Evolutionary conservation across 805 yeast species (phyloP).

Genomic region (Groenewaldozyma salmanticensis): DNA sequence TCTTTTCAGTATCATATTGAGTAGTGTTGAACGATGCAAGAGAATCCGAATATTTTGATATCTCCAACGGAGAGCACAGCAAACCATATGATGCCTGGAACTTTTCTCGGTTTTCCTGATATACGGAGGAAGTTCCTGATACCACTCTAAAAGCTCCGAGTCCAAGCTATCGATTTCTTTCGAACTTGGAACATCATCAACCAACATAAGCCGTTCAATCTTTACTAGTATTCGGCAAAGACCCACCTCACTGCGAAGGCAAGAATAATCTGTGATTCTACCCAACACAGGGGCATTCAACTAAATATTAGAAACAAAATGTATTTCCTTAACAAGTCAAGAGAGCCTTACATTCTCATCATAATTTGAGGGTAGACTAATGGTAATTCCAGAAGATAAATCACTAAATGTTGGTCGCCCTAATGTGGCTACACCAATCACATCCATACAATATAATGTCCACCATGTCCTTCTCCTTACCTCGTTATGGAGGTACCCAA

Average conservation of each 20-base stretch:
- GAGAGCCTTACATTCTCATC: background rate
- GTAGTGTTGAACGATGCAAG: background rate
- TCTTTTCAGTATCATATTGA: background rate
- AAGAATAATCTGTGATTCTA: background rate
- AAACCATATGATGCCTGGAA: background rate
- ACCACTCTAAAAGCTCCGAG: background rate
- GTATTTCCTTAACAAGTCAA: no score
- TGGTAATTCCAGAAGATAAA: background rate
- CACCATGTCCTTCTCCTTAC: slow-evolving; percentile 2
- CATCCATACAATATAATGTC: slow-evolving; percentile 1
- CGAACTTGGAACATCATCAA: background rate
- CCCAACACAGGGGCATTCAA: background rate
- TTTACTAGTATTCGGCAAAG: background rate
- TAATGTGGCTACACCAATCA: background rate
- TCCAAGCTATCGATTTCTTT: background rate
- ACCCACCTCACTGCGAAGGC: background rate
- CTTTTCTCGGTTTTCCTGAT: background rate
- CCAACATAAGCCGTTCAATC: background rate
- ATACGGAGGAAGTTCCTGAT: background rate
- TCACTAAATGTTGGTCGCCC: slow-evolving; percentile 2
- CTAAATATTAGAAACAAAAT: no score
- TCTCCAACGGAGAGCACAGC: background rate
- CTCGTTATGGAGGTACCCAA: background rate
- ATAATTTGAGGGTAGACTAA: background rate
- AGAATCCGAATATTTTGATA: slow-evolving; percentile 1